Conservation (phyloP, 2,329 filamentous ascomycete species). For the Stachybotrys elegans region DNA sequence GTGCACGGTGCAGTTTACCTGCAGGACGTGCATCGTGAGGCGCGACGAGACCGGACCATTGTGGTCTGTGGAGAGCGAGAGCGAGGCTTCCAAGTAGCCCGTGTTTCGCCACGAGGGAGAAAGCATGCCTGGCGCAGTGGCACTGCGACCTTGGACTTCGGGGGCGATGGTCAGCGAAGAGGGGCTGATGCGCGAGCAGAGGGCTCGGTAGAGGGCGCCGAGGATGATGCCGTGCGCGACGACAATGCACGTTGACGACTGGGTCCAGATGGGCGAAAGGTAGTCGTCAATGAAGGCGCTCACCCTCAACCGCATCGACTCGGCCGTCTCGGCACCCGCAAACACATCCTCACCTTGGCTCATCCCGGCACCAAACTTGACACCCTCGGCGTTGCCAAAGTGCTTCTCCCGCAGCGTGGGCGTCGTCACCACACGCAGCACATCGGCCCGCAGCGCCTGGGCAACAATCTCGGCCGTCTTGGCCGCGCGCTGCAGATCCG, state of each 20-base stretch:
- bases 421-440: slow-evolving; percentile 15
- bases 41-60: slow-evolving; percentile 35
- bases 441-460: slow-evolving; percentile 41
- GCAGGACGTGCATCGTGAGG: slow-evolving; percentile 41
- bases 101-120: slow-evolving; percentile 48
- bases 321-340: slow-evolving; percentile 60
- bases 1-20: slow-evolving; percentile 67
- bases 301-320: slow-evolving; percentile 60
- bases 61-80: slow-evolving; percentile 12
- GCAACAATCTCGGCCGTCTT: slow-evolving; percentile 66
- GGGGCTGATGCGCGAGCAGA: slow-evolving; percentile 49
- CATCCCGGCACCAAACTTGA: slow-evolving; percentile 40
- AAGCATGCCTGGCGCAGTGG: slow-evolving; percentile 8
- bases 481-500: slow-evolving; percentile 68
- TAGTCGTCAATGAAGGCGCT: slow-evolving; percentile 61
- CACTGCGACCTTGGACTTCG: slow-evolving; percentile 8
- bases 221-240: slow-evolving; percentile 84
- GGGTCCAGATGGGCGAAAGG: slow-evolving; percentile 42
- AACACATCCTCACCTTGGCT: slow-evolving; percentile 19
- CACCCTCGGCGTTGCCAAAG: slow-evolving; percentile 68
- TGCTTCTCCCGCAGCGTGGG: slow-evolving; percentile 64
- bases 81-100: slow-evolving; percentile 34
- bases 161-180: slow-evolving; percentile 11
- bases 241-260: slow-evolving; percentile 45
- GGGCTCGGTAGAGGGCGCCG: slow-evolving; percentile 58